Conservation (phyloP, 2,329 filamentous ascomycete genomes). For the Arachnopeziza araneosa region DNA sequence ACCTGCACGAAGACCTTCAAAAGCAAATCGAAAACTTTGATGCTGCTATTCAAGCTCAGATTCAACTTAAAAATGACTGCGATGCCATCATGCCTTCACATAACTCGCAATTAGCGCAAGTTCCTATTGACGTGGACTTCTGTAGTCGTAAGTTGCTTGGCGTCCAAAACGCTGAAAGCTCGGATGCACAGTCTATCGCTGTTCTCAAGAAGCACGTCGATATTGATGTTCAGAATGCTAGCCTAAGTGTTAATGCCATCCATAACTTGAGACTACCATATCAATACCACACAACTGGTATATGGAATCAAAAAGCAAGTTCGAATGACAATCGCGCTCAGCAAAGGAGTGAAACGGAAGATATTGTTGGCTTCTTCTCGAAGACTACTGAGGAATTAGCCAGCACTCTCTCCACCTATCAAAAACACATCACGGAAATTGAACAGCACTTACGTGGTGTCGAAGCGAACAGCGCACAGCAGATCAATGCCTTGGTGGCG, state of each 20-base stretch:
- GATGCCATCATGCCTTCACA: constrained; percentile 62
- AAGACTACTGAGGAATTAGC: constrained; percentile 57
- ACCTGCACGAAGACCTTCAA: constrained; percentile 77
- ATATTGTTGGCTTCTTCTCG: constrained; percentile 60
- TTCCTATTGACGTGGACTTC: constrained; percentile 61
- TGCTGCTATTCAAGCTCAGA: constrained; percentile 72
- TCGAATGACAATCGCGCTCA: constrained; percentile 35
- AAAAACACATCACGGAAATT: constrained; percentile 55
- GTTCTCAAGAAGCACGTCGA: constrained; percentile 51
- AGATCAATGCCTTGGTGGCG: constrained; percentile 49
- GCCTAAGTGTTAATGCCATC: constrained; percentile 66
- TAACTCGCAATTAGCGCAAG: constrained; percentile 55
- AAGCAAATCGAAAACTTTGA: constrained; percentile 74
- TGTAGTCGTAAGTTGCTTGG: constrained; percentile 56
- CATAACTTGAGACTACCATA: constrained; percentile 68
- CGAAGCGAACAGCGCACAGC: constrained; percentile 53
- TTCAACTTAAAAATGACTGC: constrained; percentile 71
- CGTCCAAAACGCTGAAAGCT: constrained; percentile 56
- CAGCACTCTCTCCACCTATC: constrained; percentile 50
- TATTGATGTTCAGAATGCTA: constrained; percentile 64
- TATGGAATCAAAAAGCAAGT: constrained; percentile 39
- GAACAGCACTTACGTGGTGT: constrained; percentile 60
- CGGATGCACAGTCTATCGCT: constrained; percentile 56
- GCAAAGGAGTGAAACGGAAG: constrained; percentile 42
- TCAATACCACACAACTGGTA: constrained; percentile 40